Evolutionary conservation across 2,329 filamentous ascomycete species (phyloP), one percentile per base, ranked within the genome.

Genomic region (Onygenales sp.): DNA sequence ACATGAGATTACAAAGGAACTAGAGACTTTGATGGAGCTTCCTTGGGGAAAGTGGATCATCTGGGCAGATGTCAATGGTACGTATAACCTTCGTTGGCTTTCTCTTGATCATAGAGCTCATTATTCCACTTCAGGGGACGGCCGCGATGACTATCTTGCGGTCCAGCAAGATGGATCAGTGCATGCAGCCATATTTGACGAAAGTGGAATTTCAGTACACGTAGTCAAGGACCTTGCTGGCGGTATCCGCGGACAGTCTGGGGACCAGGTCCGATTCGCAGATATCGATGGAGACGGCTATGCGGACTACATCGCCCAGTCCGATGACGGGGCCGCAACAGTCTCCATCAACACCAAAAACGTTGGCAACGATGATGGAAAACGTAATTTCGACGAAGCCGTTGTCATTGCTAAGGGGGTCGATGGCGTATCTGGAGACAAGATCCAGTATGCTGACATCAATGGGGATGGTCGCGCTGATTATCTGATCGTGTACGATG

Each of bases 401-500:
- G 21, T 27, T 27, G 21, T 27, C 4, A 27, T 27, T 27, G 21
- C 21, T 5, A 27, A 27, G 21, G 21, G 21, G 4, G 21, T 27
- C 21, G 21, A 27, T 27, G 21, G 21, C 4, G 21, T 27, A 27
- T 27, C 21, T 27, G 21, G 21, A 27, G 21, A 27, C 21, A 27
- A 27, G 21, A 27, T 27, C 21, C 42, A 43, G 3, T 56, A 54
- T 32, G 54, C 54, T 8, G 54, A 56, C 39, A 14, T 56, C 13
- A 46, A 56, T 42, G 21, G 21, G 8, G 44, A 47, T 32, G 44
- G 44, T 9, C n/a, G 6, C 21, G 44, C 44, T n/a, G 44, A 47
- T 33, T n/a, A 27, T 31, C n/a, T 47, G 44, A 21, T 52, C 39
- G 36, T 52, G 9, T 52, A 52, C 39, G 51, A 44, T 33, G 43